These are phyloP conservation scores for Trichocomaceae sp. DNA, from an alignment of 2,329 filamentous ascomycete species.

Conservation along the genomic window DNA sequence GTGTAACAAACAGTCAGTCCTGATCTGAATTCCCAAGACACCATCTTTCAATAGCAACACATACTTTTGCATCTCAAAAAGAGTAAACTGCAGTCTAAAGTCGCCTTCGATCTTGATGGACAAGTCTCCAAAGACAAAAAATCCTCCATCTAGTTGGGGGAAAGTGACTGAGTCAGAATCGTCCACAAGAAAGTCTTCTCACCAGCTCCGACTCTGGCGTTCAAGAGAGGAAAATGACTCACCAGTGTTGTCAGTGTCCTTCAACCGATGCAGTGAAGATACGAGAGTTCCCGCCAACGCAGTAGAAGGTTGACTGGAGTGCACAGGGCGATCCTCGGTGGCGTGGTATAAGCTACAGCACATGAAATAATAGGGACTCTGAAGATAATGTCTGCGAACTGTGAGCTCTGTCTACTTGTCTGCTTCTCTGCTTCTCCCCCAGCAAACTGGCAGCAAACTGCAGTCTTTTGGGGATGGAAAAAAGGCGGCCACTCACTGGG, in stretches of 20 bases:
- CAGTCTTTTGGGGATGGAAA: constrained; percentile 13
- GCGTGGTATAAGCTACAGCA: constrained; percentile 50
- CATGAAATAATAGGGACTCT: constrained; percentile 61
- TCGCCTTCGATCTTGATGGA: constrained; percentile 68
- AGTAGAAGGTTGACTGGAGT: constrained; percentile 39
- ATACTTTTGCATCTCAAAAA: constrained; percentile 65
- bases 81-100: constrained; percentile 67
- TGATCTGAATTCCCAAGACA: not conserved
- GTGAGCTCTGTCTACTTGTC: not conserved
- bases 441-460: too few species aligned
- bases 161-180: constrained; percentile 9
- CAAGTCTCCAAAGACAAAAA: constrained; percentile 87
- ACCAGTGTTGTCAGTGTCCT: constrained; percentile 65
- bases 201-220: not conserved
- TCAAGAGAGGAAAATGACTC: constrained; percentile 16
- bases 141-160: constrained; percentile 58
- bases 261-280: constrained; percentile 74
- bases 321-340: constrained; percentile 40
- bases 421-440: not conserved
- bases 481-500: constrained; percentile 49
- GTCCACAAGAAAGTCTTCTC: not conserved
- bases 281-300: constrained; percentile 65
- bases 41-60: not conserved
- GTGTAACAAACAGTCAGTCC: constrained; percentile 3
- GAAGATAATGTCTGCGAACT: constrained; percentile 50